These are phyloP conservation scores for Ascochyta viciae-villosae DNA, from an alignment of 2,329 filamentous ascomycete genomes.

Conservation along the genomic window DNA sequence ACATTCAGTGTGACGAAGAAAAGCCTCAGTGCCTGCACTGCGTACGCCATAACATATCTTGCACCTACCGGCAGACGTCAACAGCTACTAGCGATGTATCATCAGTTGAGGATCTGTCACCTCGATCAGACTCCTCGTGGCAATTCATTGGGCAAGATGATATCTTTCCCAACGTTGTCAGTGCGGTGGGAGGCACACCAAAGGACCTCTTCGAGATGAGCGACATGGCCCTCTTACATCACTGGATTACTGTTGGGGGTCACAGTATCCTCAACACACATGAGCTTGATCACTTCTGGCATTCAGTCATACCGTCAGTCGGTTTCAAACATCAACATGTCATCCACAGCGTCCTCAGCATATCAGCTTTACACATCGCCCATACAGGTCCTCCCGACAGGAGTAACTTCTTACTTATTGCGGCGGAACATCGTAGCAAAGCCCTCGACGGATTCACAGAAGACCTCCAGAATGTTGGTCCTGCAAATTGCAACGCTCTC, in stretches of 20 bases:
- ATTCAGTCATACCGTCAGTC: constrained; percentile 19
- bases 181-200: neutral
- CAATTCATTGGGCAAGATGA: neutral
- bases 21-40: constrained; percentile 24
- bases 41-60: constrained; percentile 14
- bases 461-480: constrained; percentile 8
- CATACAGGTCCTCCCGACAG: constrained; percentile 17
- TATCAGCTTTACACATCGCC: constrained; percentile 26
- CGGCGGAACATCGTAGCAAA: constrained; percentile 20
- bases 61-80: constrained; percentile 11
- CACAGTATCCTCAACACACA: constrained; percentile 15
- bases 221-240: constrained; percentile 28
- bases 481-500: constrained; percentile 20
- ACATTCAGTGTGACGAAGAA: constrained; percentile 23
- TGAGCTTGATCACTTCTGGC: constrained; percentile 19
- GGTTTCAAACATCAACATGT: constrained; percentile 22
- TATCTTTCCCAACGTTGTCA: neutral
- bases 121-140: constrained; percentile 6
- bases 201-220: constrained; percentile 14
- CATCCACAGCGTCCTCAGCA: constrained; percentile 27
- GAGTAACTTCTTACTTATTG: constrained; percentile 1
- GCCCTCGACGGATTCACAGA: constrained; percentile 23
- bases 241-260: constrained; percentile 27
- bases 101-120: neutral
- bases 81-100: neutral